Conservation (phyloP, 2,329 filamentous ascomycete species). For the Coniochaeta prunicola region DNA sequence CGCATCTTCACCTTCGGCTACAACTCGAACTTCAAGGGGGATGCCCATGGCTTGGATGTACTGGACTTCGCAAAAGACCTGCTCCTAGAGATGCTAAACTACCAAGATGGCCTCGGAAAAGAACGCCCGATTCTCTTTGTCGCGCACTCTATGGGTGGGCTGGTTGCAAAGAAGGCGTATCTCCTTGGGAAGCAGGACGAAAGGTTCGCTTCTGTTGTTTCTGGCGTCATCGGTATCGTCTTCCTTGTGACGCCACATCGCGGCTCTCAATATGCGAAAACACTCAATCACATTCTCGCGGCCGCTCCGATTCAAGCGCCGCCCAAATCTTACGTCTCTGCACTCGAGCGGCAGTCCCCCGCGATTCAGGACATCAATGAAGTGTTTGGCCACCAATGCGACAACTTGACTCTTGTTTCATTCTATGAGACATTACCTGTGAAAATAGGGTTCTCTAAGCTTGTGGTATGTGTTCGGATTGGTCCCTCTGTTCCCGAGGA, state of each 20-base stretch:
- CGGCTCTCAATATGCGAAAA: conserved; percentile 19
- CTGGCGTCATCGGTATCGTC: conserved; percentile 15
- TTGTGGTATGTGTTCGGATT: not conserved
- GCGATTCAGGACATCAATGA: conserved; percentile 18
- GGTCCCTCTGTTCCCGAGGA: not conserved
- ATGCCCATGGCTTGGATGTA: conserved; percentile 9
- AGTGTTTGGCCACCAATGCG: conserved; percentile 18
- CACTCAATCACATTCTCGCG: conserved; percentile 20
- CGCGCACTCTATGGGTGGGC: conserved; percentile 21
- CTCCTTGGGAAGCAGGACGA: not conserved
- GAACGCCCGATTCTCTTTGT: conserved; percentile 19
- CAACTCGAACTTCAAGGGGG: conserved; percentile 16
- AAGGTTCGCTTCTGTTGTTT: conserved; percentile 14
- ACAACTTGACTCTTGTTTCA: conserved; percentile 15
- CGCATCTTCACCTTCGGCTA: conserved; percentile 26
- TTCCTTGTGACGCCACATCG: conserved; percentile 26
- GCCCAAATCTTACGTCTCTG: conserved; percentile 19
- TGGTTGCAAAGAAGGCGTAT: conserved; percentile 20
- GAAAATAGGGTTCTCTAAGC: too few species aligned
- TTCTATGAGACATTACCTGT: conserved; percentile 18
- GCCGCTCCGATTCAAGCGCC: conserved; percentile 3
- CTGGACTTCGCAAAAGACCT: conserved; percentile 24
- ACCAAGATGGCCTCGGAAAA: too few species aligned
- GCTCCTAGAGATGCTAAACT: conserved; percentile 18
- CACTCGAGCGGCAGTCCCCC: conserved; percentile 15